Percentiles rank a stretch among this genome's conserved stretches.
phyloP scores from a whole-genome alignment of 1,139 yeast species.

The Geotrichum citri-aurantii region DNA sequence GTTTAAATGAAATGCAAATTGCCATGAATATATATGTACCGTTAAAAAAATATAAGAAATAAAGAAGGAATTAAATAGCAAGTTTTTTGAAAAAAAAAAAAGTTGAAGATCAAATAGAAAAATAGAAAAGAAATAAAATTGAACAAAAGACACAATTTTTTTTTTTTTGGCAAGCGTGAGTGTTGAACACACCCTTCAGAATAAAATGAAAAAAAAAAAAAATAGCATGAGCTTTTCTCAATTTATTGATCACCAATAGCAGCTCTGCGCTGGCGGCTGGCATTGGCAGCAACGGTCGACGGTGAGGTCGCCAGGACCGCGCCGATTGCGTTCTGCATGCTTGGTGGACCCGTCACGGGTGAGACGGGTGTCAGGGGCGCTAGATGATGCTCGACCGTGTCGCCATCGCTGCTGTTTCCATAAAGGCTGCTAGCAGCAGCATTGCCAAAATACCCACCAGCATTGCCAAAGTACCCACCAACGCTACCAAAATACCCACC shows the following conservation, averaged over 20 bases:
- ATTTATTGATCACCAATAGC: not conserved
- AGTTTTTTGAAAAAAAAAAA: no score
- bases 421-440: not conserved
- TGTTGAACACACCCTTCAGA: no score
- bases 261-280: not conserved
- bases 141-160: not conserved
- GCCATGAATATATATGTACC: not conserved
- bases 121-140: not conserved
- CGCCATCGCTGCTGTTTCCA: not conserved
- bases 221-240: no score
- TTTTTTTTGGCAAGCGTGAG: no score
- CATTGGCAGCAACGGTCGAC: not conserved
- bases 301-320: not conserved
- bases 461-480: no score
- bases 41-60: not conserved
- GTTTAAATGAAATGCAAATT: no score
- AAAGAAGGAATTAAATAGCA: not conserved
- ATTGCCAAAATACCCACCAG: not conserved
- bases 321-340: not conserved
- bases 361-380: slow-evolving; percentile 10
- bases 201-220: not conserved
- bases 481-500: no score
- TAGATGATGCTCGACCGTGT: slow-evolving; percentile 2
- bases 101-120: no score
- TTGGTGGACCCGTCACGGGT: slow-evolving; percentile 3